These are phyloP conservation scores for Serendipita sp. DNA, from an alignment of 768 basidiomycete genomes.

Conservation along the genomic window DNA sequence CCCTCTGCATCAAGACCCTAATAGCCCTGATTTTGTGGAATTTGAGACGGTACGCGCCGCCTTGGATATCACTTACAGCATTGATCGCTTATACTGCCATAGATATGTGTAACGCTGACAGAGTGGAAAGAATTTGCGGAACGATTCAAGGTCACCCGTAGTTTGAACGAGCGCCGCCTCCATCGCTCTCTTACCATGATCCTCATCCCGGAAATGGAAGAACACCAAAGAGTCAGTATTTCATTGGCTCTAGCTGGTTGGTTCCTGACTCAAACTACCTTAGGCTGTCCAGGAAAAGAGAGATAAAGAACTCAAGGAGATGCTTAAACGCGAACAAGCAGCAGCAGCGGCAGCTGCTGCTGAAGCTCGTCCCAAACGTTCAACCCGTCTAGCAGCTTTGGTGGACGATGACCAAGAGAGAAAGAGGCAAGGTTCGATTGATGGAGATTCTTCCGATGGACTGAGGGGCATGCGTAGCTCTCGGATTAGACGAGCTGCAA, in stretches of 20 bases:
- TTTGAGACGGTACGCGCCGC: slow-evolving; percentile 1
- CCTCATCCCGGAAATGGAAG: slow-evolving; percentile 1
- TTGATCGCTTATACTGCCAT: neutral
- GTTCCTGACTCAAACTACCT: too few relatives aligned
- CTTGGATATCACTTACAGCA: neutral
- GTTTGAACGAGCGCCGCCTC: neutral
- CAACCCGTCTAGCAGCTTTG: neutral
- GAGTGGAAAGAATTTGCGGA: neutral
- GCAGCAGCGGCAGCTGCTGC: neutral
- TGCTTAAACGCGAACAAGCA: neutral
- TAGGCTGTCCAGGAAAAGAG: neutral
- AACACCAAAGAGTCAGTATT: neutral
- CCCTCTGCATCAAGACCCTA: neutral
- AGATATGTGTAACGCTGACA: neutral
- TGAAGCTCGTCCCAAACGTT: slow-evolving; percentile 2
- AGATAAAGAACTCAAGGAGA: slow-evolving; percentile 1
- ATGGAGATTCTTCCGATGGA: slow-evolving; percentile 1
- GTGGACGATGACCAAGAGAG: neutral
- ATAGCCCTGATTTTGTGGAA: neutral
- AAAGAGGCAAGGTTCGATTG: neutral
- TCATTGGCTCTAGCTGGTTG: too few relatives aligned
- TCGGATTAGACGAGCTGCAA: neutral
- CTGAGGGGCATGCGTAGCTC: neutral
- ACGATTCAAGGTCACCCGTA: neutral
- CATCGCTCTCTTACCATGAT: neutral